These are phyloP conservation scores for Scutellaria baicalensis DNA, from an alignment of 257 asterid species.

Conservation along the genomic window DNA sequence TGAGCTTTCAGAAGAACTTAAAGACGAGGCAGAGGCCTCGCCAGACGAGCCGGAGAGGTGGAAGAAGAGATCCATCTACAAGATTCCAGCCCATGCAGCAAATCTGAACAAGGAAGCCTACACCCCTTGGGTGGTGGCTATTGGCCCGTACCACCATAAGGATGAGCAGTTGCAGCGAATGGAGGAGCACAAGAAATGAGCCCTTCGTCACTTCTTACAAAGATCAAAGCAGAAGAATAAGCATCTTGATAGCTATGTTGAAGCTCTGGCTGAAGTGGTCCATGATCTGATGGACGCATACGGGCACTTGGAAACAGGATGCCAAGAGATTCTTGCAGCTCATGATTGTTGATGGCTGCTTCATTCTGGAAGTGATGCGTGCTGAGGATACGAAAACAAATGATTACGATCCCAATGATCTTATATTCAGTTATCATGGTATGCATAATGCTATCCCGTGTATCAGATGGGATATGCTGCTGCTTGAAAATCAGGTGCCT, in stretches of 20 bases:
- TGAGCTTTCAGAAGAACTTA: neutral
- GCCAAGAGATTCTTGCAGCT: neutral
- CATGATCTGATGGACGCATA: constrained; percentile 24
- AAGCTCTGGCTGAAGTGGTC: neutral
- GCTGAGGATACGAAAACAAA: neutral
- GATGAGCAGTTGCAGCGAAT: neutral
- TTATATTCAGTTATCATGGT: constrained; percentile 21
- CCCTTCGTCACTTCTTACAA: constrained; percentile 20
- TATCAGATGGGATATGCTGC: constrained; percentile 22
- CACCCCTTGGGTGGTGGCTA: neutral
- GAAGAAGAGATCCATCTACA: constrained; percentile 6
- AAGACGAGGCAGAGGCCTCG: neutral
- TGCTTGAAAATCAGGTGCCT: constrained; percentile 18
- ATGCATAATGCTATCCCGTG: constrained; percentile 6
- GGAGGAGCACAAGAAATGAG: constrained; percentile 38
- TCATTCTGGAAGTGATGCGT: constrained; percentile 21
- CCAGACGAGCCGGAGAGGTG: neutral
- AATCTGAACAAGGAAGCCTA: neutral
- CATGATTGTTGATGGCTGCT: constrained; percentile 24
- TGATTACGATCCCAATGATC: constrained; percentile 14
- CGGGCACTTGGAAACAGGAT: constrained; percentile 2
- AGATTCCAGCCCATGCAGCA: neutral
- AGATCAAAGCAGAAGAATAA: constrained; percentile 15
- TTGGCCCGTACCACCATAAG: neutral
- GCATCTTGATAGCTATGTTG: neutral